Evolutionary conservation across 1,284 basidiomycete species (phyloP).

Genomic region (Earliella scabrosa): DNA sequence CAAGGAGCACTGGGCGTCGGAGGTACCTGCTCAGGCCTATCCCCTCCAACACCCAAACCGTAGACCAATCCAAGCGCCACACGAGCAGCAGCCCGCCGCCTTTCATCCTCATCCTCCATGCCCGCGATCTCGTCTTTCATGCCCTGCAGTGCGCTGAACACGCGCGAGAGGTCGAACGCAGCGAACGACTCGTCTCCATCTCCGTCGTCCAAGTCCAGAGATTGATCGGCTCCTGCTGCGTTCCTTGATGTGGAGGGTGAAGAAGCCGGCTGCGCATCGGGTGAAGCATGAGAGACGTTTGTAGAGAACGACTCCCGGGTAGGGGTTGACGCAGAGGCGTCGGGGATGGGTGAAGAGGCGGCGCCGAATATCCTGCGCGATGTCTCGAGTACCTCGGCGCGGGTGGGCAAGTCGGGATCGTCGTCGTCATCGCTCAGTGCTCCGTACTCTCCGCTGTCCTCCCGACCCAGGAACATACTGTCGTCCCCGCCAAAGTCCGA

Average conservation of each 20-base stretch:
- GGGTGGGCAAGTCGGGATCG: constrained; percentile 50
- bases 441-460: constrained; percentile 15
- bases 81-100: constrained; percentile 67
- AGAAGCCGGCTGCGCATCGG: neutral
- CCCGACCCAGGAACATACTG: constrained; percentile 7
- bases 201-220: constrained; percentile 29
- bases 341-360: constrained; percentile 18
- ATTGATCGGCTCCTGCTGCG: constrained; percentile 1
- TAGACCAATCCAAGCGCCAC: constrained; percentile 77
- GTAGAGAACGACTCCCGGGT: no score
- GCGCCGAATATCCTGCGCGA: constrained; percentile 60
- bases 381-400: constrained; percentile 55
- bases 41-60: constrained; percentile 51
- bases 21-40: neutral
- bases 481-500: constrained; percentile 46
- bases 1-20: neutral
- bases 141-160: constrained; percentile 65
- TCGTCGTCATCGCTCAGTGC: constrained; percentile 31
- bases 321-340: neutral
- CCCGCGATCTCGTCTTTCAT: constrained; percentile 76
- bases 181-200: constrained; percentile 33
- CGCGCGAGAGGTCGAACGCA: constrained; percentile 65
- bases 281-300: neutral
- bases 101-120: constrained; percentile 65
- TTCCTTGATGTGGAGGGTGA: constrained; percentile 3